Evolutionary conservation across 345 rosid species (phyloP).

Genomic region (Pugionium cornutum): DNA sequence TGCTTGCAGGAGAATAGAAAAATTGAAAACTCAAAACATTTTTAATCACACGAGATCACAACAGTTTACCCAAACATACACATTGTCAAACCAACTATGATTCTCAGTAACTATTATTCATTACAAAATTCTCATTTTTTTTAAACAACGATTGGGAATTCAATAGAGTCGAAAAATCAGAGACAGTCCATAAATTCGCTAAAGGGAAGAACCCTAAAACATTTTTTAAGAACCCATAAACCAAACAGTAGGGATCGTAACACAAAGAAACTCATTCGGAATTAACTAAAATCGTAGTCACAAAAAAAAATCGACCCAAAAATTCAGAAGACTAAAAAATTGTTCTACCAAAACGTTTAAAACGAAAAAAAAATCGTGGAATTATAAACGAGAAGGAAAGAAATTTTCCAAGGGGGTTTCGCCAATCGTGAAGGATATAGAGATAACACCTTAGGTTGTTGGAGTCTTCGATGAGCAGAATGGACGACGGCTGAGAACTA

Average conservation of each 20-base stretch:
- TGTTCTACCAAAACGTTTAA: not conserved
- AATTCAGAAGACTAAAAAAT: not conserved
- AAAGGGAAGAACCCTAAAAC: not conserved
- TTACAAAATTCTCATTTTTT: too few relatives aligned
- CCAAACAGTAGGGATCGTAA: not conserved
- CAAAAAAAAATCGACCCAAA: not conserved
- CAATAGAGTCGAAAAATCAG: not conserved
- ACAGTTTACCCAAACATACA: too few relatives aligned
- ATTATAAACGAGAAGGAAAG: too few relatives aligned
- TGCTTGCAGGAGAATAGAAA: slow-evolving; percentile 10
- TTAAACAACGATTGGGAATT: too few relatives aligned
- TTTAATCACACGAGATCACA: too few relatives aligned
- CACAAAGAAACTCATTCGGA: not conserved
- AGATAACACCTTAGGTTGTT: slow-evolving; percentile 15
- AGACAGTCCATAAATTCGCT: slow-evolving; percentile 3
- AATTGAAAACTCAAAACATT: not conserved
- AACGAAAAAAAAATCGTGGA: not conserved
- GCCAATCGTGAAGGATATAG: not conserved
- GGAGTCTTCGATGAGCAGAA: slow-evolving; percentile 9
- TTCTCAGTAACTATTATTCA: not conserved
- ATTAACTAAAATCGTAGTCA: not conserved
- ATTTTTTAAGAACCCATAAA: not conserved
- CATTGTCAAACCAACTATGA: too few relatives aligned
- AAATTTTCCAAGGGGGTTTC: not conserved
- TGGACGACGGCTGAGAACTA: not conserved